Percentiles rank a stretch among this genome's conserved stretches.
Conservation (phyloP, 2,329 filamentous ascomycete species). For the Plenodomus lindquistii region DNA sequence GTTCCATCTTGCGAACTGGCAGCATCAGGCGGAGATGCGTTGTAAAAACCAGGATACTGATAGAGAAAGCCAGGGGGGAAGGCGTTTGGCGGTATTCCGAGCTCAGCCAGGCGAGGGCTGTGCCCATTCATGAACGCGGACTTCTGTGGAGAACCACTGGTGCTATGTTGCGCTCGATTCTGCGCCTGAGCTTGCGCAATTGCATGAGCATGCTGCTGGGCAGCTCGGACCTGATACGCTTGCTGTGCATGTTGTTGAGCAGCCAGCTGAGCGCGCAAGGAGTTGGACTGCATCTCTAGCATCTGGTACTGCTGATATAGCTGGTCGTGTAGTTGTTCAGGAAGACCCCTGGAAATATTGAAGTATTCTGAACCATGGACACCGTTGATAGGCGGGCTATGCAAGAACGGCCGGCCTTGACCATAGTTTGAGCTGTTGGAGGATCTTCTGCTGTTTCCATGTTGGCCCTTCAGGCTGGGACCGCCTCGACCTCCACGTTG, state of each 20-base stretch:
- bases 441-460: slow-evolving; percentile 54
- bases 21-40: slow-evolving; percentile 42
- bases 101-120: slow-evolving; percentile 38
- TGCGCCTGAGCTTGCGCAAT: slow-evolving; percentile 44
- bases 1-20: slow-evolving; percentile 47
- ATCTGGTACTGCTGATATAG: slow-evolving; percentile 55
- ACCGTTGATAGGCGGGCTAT: slow-evolving; percentile 48
- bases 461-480: slow-evolving; percentile 54
- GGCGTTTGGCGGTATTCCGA: slow-evolving; percentile 31
- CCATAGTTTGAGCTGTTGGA: slow-evolving; percentile 59
- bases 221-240: slow-evolving; percentile 43
- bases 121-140: slow-evolving; percentile 38
- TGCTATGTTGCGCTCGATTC: slow-evolving; percentile 35
- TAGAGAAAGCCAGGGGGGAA: slow-evolving; percentile 50
- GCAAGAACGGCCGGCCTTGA: slow-evolving; percentile 44
- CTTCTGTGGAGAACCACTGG: slow-evolving; percentile 49
- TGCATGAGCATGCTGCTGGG: slow-evolving; percentile 43
- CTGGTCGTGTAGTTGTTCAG: slow-evolving; percentile 53
- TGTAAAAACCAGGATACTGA: slow-evolving; percentile 51
- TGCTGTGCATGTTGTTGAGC: slow-evolving; percentile 45
- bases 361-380: slow-evolving; percentile 50
- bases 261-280: slow-evolving; percentile 41
- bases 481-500: slow-evolving; percentile 53
- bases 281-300: slow-evolving; percentile 48
- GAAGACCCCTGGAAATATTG: slow-evolving; percentile 43